Conservation (phyloP, 495 filamentous ascomycete genomes). For the Chaetomium cochliodes region DNA sequence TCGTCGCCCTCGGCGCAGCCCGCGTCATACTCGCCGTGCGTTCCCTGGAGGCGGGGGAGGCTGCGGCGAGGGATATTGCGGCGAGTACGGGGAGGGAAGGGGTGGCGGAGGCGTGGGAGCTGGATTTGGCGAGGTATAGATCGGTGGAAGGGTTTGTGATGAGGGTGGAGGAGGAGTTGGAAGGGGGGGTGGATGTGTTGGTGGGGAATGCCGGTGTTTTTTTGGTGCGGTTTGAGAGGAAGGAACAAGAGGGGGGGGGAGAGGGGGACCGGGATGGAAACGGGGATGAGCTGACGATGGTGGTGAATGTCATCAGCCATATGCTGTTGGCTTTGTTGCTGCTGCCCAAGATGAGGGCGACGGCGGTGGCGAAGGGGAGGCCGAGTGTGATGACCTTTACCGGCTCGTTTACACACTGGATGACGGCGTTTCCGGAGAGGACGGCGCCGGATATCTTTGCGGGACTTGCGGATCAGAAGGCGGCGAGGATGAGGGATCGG, state of each 20-base stretch:
- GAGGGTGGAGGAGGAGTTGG: constrained; percentile 30
- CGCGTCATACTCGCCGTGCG: constrained; percentile 53
- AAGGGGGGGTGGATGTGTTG: constrained; percentile 41
- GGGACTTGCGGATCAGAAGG: constrained; percentile 28
- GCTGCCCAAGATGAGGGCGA: constrained; percentile 26
- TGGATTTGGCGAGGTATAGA: constrained; percentile 46
- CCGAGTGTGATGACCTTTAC: constrained; percentile 28
- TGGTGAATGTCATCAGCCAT: constrained; percentile 49
- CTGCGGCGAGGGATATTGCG: constrained; percentile 46
- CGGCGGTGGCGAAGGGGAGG: constrained; percentile 26
- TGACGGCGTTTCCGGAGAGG: constrained; percentile 37
- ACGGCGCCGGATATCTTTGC: constrained; percentile 32
- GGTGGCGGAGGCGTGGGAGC: constrained; percentile 52
- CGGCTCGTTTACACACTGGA: constrained; percentile 37
- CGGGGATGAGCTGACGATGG: constrained; percentile 44
- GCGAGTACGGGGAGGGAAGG: constrained; percentile 40
- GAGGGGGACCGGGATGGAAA: no score
- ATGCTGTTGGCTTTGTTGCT: constrained; percentile 21
- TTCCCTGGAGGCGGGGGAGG: constrained; percentile 39
- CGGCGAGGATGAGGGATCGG: constrained; percentile 35
- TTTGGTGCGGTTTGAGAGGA: background rate
- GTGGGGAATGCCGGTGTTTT: constrained; percentile 48
- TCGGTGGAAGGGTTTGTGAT: constrained; percentile 32
- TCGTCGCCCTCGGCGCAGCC: constrained; percentile 42
- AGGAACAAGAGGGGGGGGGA: constrained; percentile 1